phyloP scores from a whole-genome alignment of 768 basidiomycete species.

The Boletales sp. region DNA sequence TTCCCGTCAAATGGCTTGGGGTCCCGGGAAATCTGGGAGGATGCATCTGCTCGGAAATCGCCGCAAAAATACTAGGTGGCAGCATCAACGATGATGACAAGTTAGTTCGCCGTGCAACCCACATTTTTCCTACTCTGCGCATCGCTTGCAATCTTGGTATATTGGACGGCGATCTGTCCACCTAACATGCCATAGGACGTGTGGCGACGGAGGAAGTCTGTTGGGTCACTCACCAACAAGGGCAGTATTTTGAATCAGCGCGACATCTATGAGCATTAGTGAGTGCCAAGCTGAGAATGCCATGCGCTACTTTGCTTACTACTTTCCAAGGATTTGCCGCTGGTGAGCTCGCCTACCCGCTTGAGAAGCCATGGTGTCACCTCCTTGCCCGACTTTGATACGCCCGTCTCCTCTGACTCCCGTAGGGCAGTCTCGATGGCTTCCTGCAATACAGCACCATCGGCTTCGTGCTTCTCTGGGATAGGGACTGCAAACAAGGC shows the following conservation, averaged over 20 bases:
- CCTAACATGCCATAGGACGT: conserved; percentile 39
- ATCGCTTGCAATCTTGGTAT: conserved; percentile 48
- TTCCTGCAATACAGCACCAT: conserved; percentile 66
- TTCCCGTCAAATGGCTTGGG: neutral
- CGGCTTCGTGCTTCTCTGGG: conserved; percentile 65
- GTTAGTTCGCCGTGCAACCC: conserved; percentile 1
- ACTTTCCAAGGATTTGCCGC: conserved; percentile 67
- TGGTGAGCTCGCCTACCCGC: conserved; percentile 77
- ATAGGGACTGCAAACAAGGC: conserved; percentile 88
- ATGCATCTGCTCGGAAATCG: neutral
- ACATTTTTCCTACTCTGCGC: conserved; percentile 16
- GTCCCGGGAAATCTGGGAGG: neutral
- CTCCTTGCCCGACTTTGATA: conserved; percentile 80
- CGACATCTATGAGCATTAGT: conserved; percentile 57
- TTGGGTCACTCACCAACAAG: conserved; percentile 56
- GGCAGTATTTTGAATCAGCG: conserved; percentile 86
- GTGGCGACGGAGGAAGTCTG: neutral
- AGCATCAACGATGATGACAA: neutral
- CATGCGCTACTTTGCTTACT: conserved; percentile 42
- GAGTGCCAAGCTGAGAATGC: neutral
- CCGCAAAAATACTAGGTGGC: conserved; percentile 12
- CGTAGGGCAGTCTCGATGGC: conserved; percentile 80
- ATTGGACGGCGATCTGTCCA: conserved; percentile 74
- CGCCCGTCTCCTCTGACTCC: conserved; percentile 79
- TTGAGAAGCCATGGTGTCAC: conserved; percentile 92